These are phyloP conservation scores for Fragaria ananassa DNA, from an alignment of 306 rosid species.

Conservation along the genomic window DNA sequence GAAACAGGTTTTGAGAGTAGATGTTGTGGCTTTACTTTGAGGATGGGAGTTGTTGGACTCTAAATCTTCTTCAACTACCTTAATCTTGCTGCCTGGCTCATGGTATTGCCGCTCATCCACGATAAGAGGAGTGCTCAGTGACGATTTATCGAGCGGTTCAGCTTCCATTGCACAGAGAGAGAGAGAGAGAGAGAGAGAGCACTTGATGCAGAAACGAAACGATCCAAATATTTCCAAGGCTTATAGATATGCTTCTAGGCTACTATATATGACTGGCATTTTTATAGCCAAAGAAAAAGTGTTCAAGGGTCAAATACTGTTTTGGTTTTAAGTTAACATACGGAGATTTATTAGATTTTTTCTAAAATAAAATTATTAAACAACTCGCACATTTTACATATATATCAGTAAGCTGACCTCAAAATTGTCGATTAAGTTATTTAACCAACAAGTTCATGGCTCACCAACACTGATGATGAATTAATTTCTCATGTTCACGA, in stretches of 20 bases:
- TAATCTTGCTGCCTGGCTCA: not conserved
- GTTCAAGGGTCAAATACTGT: not conserved
- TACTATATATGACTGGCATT: not conserved
- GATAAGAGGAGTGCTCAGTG: constrained; percentile 34
- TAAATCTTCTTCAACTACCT: constrained; percentile 26
- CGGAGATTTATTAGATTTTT: not conserved
- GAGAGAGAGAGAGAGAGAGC: constrained; percentile 1
- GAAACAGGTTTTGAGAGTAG: constrained; percentile 40
- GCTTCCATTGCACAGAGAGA: constrained; percentile 24
- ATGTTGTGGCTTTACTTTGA: constrained; percentile 9
- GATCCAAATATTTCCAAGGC: not conserved
- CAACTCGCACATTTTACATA: too few relatives aligned
- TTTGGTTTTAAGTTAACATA: not conserved
- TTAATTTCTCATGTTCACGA: not conserved
- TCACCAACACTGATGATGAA: not conserved
- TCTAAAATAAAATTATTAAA: too few relatives aligned
- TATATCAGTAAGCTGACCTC: too few relatives aligned
- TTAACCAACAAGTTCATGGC: too few relatives aligned
- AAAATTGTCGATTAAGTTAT: too few relatives aligned
- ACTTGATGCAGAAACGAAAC: not conserved
- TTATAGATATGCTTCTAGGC: too few relatives aligned
- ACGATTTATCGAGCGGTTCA: not conserved
- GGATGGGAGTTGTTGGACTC: constrained; percentile 9
- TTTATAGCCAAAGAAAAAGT: not conserved
- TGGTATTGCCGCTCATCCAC: constrained; percentile 15